Evolutionary conservation across 2,329 filamentous ascomycete species (phyloP).

Genomic region (Polytolypa hystricis): DNA sequence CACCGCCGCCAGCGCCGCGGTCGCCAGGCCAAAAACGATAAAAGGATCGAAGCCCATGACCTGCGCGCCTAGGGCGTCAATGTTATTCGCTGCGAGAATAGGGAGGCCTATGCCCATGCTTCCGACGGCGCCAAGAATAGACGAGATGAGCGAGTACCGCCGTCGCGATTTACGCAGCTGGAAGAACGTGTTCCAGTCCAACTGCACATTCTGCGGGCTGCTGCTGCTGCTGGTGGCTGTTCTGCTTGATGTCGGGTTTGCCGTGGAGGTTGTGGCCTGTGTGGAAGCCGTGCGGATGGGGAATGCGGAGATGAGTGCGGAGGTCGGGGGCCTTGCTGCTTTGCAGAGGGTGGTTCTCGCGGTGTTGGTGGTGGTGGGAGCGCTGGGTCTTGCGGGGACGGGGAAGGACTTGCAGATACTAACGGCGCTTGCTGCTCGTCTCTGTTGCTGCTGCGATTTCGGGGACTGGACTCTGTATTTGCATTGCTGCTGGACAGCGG

Average conservation of each 20-base stretch:
- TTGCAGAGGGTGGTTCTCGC: too few relatives aligned
- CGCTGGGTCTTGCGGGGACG: slow-evolving; percentile 8
- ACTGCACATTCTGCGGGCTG: slow-evolving; percentile 16
- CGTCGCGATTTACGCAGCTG: slow-evolving; percentile 75
- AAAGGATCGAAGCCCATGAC: slow-evolving; percentile 80
- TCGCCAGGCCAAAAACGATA: slow-evolving; percentile 70
- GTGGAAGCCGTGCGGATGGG: slow-evolving; percentile 1
- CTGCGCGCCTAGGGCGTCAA: slow-evolving; percentile 53
- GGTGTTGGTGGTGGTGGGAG: background rate
- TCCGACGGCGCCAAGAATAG: slow-evolving; percentile 51
- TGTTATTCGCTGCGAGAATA: slow-evolving; percentile 57
- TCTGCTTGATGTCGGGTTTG: background rate
- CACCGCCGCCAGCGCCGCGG: slow-evolving; percentile 61
- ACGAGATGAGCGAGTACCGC: slow-evolving; percentile 70
- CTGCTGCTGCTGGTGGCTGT: background rate
- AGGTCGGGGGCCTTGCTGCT: too few relatives aligned
- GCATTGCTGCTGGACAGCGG: slow-evolving; percentile 4
- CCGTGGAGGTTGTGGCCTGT: slow-evolving; percentile 1
- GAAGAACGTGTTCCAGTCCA: slow-evolving; percentile 91
- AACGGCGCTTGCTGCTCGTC: slow-evolving; percentile 15
- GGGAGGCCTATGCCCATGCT: slow-evolving; percentile 44
- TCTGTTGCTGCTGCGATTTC: slow-evolving; percentile 14
- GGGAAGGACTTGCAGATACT: slow-evolving; percentile 1
- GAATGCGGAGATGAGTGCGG: background rate
- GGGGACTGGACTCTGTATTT: background rate